These are phyloP conservation scores for Pugionium dolabratum DNA, from an alignment of 345 rosid genomes.

Conservation along the genomic window DNA sequence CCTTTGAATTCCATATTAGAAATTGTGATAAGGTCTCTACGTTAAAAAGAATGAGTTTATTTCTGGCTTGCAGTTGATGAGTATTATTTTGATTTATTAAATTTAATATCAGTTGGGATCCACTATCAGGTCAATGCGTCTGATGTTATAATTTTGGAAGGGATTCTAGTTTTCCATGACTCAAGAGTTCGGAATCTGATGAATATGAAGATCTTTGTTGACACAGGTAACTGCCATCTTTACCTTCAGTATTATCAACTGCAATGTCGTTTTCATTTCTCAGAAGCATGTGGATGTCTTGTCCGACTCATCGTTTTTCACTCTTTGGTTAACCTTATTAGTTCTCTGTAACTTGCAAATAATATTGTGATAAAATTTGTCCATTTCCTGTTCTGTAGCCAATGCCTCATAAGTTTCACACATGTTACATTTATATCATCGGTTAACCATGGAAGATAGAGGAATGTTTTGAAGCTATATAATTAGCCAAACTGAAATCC, in stretches of 20 bases:
- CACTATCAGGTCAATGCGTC: constrained; percentile 84
- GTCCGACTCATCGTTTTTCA: not conserved
- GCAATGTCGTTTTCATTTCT: constrained; percentile 9
- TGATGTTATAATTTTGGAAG: constrained; percentile 97
- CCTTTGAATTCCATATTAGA: not conserved
- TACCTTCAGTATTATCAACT: constrained; percentile 6
- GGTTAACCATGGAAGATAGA: constrained; percentile 5
- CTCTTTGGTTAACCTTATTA: constrained; percentile 7
- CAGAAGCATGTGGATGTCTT: constrained; percentile 6
- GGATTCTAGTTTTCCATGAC: constrained; percentile 95
- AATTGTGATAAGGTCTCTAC: not conserved
- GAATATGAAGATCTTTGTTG: constrained; percentile 98
- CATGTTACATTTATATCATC: not conserved
- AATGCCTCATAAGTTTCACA: not conserved
- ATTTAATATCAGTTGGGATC: constrained; percentile 1
- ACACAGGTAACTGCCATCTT: constrained; percentile 63
- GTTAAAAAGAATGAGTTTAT: not conserved
- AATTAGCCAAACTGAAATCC: constrained; percentile 9
- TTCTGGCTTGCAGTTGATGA: constrained; percentile 8
- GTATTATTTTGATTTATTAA: constrained; percentile 4
- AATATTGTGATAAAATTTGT: constrained; percentile 24
- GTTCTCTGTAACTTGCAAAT: constrained; percentile 1
- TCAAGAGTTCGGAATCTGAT: constrained; percentile 82
- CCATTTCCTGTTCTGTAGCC: constrained; percentile 11
- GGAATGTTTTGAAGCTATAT: not conserved